Percentiles rank a stretch among this genome's conserved stretches.
phyloP scores from a whole-genome alignment of 306 rosid genomes.

The Luffa acutangula region DNA sequence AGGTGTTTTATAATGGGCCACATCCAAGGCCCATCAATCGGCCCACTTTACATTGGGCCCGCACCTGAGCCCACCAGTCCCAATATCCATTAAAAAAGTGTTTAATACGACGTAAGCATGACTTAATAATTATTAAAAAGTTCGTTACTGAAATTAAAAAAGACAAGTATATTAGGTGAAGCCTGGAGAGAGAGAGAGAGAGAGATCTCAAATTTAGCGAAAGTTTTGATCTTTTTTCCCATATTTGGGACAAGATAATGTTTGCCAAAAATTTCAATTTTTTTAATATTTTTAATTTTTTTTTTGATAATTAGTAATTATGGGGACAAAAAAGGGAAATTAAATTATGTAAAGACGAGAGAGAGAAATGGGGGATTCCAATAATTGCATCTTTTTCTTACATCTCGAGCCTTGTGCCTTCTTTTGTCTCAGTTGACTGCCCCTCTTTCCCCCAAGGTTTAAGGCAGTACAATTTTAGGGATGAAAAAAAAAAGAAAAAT shows the following conservation, averaged over 20 bases:
- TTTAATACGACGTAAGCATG: slow-evolving; percentile 3
- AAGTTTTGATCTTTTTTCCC: neutral
- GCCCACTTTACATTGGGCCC: slow-evolving; percentile 5
- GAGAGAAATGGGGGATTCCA: neutral
- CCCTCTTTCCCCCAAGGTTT: slow-evolving; percentile 6
- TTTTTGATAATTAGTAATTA: neutral
- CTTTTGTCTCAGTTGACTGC: slow-evolving; percentile 6
- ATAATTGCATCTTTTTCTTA: slow-evolving; percentile 9
- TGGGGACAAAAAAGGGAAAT: neutral
- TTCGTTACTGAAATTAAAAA: neutral
- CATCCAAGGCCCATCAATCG: neutral
- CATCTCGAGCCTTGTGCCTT: slow-evolving; percentile 13
- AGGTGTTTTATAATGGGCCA: slow-evolving; percentile 1
- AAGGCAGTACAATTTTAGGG: slow-evolving; percentile 1
- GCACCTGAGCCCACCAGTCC: neutral
- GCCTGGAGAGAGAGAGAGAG: neutral
- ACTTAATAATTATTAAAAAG: neutral
- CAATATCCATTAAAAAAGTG: neutral
- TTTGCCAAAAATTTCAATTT: neutral
- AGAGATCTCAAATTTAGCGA: neutral
- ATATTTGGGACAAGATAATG: neutral
- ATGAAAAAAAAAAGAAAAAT: neutral
- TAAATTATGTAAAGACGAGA: neutral
- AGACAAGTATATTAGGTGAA: neutral
- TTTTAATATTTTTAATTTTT: neutral